These are phyloP conservation scores for Aureobasidium leucospermi DNA, from an alignment of 2,329 filamentous ascomycete species.

Conservation along the genomic window DNA sequence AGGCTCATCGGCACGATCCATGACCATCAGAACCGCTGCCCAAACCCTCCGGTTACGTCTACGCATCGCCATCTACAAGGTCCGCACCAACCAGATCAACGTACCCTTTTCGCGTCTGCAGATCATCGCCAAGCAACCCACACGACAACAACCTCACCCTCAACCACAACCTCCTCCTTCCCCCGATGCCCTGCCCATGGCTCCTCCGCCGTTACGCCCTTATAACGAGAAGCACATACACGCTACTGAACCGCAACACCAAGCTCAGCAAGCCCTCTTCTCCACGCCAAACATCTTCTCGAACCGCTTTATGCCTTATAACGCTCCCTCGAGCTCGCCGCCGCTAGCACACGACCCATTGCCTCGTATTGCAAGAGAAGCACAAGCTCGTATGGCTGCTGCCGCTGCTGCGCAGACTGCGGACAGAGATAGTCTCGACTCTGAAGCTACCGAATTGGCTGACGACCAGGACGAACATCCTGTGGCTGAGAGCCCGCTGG, in stretches of 20 bases:
- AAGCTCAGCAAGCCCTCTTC: not conserved
- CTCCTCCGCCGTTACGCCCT: conserved; percentile 1
- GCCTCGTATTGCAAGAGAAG: conserved; percentile 3
- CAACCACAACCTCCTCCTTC: not conserved
- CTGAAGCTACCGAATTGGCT: conserved; percentile 12
- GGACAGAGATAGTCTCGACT: conserved; percentile 10
- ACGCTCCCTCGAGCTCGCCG: conserved; percentile 10
- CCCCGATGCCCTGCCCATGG: conserved; percentile 3
- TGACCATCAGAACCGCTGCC: conserved; percentile 36
- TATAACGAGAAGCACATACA: not conserved
- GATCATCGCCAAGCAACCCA: conserved; percentile 16
- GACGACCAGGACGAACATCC: conserved; percentile 7
- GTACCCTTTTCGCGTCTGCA: conserved; percentile 55
- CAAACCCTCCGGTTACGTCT: conserved; percentile 62
- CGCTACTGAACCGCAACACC: not conserved
- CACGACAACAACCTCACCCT: not conserved
- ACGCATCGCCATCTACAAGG: conserved; percentile 65
- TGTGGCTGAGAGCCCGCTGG: conserved; percentile 6
- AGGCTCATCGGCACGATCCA: not conserved
- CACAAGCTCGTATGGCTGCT: conserved; percentile 9
- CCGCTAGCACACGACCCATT: conserved; percentile 4
- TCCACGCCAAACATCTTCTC: conserved; percentile 12
- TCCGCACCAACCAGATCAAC: conserved; percentile 63
- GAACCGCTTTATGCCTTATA: conserved; percentile 9
- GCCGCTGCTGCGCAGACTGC: conserved; percentile 1